Percentiles rank a stretch among this genome's conserved stretches.
These are phyloP conservation scores for Barnettozyma populi DNA, from an alignment of 805 yeast species.

Conservation along the genomic window DNA sequence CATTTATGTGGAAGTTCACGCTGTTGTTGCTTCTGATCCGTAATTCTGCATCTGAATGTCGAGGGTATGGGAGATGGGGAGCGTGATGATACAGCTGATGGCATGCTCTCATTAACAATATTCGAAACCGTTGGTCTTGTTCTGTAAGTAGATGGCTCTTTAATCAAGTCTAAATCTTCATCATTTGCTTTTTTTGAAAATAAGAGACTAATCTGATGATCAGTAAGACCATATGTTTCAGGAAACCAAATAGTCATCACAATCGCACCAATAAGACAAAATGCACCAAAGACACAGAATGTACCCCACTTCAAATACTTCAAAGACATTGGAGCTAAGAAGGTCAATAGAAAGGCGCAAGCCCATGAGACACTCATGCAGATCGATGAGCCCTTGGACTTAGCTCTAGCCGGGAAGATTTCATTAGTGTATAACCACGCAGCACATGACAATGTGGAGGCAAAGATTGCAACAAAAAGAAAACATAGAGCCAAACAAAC, in stretches of 20 bases:
- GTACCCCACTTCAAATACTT: conserved; percentile 34
- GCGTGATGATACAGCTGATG: background rate
- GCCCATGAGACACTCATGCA: conserved; percentile 44
- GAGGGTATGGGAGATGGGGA: background rate
- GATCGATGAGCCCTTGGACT: conserved; percentile 41
- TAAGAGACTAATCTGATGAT: conserved; percentile 23
- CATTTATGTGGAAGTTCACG: background rate
- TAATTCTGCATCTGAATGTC: background rate
- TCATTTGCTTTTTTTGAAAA: conserved; percentile 8
- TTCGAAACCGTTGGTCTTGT: background rate
- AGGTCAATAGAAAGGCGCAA: conserved; percentile 31
- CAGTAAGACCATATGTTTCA: conserved; percentile 35
- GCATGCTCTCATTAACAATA: background rate
- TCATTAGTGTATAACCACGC: conserved; percentile 49
- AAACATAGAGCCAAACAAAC: conserved; percentile 39
- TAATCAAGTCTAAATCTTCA: background rate
- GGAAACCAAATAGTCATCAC: conserved; percentile 34
- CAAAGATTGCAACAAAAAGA: conserved; percentile 40
- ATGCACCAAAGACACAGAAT: conserved; percentile 33
- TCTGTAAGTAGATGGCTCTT: background rate
- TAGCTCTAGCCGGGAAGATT: conserved; percentile 38
- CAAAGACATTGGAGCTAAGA: conserved; percentile 37
- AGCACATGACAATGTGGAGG: conserved; percentile 41
- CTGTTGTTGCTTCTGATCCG: background rate
- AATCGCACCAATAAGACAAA: conserved; percentile 29